Percentiles rank a stretch among this genome's conserved stretches.
These are phyloP conservation scores for Calvatia gigantea DNA, from an alignment of 768 basidiomycete species.

Conservation along the genomic window DNA sequence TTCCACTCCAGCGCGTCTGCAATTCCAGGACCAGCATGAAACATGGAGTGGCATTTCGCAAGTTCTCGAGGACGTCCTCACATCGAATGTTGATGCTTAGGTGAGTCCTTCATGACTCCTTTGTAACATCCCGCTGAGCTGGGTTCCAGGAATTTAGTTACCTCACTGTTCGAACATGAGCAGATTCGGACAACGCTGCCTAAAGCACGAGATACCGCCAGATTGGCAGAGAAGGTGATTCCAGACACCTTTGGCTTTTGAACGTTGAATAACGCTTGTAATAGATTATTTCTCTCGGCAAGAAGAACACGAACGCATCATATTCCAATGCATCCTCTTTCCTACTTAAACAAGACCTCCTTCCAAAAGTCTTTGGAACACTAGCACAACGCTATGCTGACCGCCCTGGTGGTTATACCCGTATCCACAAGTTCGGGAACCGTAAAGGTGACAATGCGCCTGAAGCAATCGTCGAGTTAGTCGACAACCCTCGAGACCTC, in stretches of 20 bases:
- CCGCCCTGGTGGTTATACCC: conserved; percentile 92
- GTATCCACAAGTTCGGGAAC: conserved; percentile 89
- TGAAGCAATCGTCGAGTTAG: conserved; percentile 88
- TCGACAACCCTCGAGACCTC: conserved; percentile 89
- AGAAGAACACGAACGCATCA: conserved; percentile 73
- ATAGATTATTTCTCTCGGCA: conserved; percentile 90
- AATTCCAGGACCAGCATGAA: conserved; percentile 54
- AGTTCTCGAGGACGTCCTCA: conserved; percentile 87
- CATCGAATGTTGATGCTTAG: conserved; percentile 93
- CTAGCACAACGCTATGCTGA: conserved; percentile 77
- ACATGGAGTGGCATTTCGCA: conserved; percentile 91
- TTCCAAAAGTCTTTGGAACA: conserved; percentile 81
- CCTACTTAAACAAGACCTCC: conserved; percentile 64
- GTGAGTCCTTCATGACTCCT: conserved; percentile 36
- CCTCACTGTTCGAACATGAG: conserved; percentile 91
- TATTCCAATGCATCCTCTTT: conserved; percentile 73
- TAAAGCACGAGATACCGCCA: conserved; percentile 89
- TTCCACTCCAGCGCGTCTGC: background rate
- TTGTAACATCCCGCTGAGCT: conserved; percentile 8
- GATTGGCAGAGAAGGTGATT: conserved; percentile 86
- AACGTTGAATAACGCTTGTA: background rate
- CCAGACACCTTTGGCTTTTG: background rate
- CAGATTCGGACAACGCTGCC: conserved; percentile 94
- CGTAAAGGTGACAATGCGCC: conserved; percentile 92
- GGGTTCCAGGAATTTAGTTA: conserved; percentile 80